These are phyloP conservation scores for Colletotrichum sp. DNA, from an alignment of 2,329 filamentous ascomycete genomes.

Conservation along the genomic window DNA sequence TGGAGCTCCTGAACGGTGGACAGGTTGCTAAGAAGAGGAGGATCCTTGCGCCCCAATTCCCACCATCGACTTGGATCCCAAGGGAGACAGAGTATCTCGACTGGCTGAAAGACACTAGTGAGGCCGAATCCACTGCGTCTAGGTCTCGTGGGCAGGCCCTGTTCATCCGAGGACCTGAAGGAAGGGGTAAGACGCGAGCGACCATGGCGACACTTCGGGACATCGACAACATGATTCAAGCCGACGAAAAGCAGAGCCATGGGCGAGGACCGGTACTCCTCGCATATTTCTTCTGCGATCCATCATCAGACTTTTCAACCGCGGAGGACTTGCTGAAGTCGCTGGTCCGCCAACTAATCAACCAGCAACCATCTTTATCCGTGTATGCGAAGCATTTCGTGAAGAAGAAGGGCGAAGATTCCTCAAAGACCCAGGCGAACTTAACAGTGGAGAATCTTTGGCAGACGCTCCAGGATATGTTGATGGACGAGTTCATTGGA, in stretches of 20 bases:
- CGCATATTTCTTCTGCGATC: conserved; percentile 48
- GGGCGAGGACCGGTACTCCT: conserved; percentile 34
- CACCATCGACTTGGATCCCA: conserved; percentile 42
- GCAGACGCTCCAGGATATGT: conserved; percentile 47
- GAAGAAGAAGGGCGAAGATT: conserved; percentile 35
- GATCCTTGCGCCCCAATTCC: conserved; percentile 30
- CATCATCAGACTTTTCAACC: conserved; percentile 37
- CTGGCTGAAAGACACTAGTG: conserved; percentile 34
- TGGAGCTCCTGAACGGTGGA: conserved; percentile 36
- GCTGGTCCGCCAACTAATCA: conserved; percentile 41
- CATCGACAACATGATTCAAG: conserved; percentile 33
- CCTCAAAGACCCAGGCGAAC: conserved; percentile 30
- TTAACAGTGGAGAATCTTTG: conserved; percentile 43
- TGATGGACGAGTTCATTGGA: conserved; percentile 40
- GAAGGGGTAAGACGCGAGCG: conserved; percentile 46
- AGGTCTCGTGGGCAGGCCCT: conserved; percentile 33
- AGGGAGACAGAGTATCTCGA: conserved; percentile 38
- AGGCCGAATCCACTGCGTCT: background rate
- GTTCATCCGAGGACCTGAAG: conserved; percentile 46
- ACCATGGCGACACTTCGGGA: conserved; percentile 41
- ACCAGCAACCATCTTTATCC: conserved; percentile 35
- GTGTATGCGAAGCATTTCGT: conserved; percentile 39
- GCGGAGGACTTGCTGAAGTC: conserved; percentile 47
- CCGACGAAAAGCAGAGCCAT: conserved; percentile 22
- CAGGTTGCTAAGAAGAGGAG: conserved; percentile 38